A percentile compares a stretch with the other conserved stretches of the same genome.
These are phyloP conservation scores for Kwoniella bestiolae DNA, from an alignment of 768 basidiomycete genomes.

Conservation along the genomic window DNA sequence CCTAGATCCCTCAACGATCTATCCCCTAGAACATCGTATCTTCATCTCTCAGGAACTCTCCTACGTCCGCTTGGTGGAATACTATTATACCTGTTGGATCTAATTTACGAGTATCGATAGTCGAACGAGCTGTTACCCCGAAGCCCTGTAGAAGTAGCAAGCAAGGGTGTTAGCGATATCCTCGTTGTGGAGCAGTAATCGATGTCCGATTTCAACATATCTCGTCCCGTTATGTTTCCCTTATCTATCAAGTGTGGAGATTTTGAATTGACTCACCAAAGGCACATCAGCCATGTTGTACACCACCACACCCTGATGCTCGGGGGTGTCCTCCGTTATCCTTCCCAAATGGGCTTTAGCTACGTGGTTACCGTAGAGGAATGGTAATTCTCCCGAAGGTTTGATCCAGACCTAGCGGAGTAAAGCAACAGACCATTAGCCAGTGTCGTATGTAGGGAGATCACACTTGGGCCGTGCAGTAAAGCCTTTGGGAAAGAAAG, in stretches of 20 bases:
- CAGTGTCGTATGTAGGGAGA: no score
- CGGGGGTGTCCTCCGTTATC: conserved; percentile 97
- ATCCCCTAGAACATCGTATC: conserved; percentile 59
- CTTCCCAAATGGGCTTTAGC: conserved; percentile 98
- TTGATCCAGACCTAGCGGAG: conserved; percentile 87
- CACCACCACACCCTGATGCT: conserved; percentile 97
- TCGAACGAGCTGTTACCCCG: conserved; percentile 56
- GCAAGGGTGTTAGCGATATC: not conserved
- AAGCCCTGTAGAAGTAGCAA: conserved; percentile 15
- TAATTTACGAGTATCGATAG: conserved; percentile 92
- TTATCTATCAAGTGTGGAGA: no score
- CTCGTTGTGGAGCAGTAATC: no score
- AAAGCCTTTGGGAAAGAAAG: no score
- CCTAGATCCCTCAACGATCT: no score
- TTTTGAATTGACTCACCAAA: conserved; percentile 66
- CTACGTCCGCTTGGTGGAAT: conserved; percentile 99
- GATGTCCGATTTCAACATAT: no score
- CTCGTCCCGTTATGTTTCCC: no score
- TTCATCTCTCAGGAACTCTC: conserved; percentile 97
- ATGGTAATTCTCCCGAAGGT: conserved; percentile 98
- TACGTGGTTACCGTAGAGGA: conserved; percentile 97
- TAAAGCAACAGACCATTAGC: not conserved
- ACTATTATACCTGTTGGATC: conserved; percentile 97
- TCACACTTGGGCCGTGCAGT: no score
- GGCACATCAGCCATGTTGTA: conserved; percentile 96